Evolutionary conservation across 2,329 filamentous ascomycete species (phyloP), one percentile per base, ranked within the genome.

Genomic region (Fusarium sp.): DNA sequence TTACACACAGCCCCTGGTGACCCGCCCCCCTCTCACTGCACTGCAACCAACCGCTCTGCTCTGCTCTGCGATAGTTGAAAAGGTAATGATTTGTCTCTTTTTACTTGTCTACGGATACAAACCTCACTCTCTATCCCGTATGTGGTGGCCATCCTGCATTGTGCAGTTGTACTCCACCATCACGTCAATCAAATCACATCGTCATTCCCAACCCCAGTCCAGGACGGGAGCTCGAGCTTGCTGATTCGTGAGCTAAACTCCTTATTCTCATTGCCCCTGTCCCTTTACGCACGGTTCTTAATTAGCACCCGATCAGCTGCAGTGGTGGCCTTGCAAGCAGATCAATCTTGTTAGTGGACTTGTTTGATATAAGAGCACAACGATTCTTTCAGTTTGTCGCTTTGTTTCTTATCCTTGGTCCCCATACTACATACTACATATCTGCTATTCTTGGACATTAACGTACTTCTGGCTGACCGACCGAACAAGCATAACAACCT

Each of bases 131-230:
- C 38, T 50, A 41, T 24, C 26, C 38, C 41, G 29, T 57, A 38
- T 49, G 31, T 37, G 62, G 54, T 50, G 46, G 49, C 55, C 47
- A 53, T 59, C 48, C 57, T 58, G 31, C 61, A 55, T 64, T 56
- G 47, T 24, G 15, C 38, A 41, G 47, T 59, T 54, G 35, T 53
- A 47, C 70, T 71, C 71, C 60, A 69, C 72, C 55, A 53, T 74
- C 70, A 74, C 70, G 57, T 73, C 72, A 70, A 70, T 57, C 70
- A 74, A 67, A 66, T 58, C 57, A 63, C 52, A 47, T 71, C 70
- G 56, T 74, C 68, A 73, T 70, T 62, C 64, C 64, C 59, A 67
- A 44, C 57, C 69, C 66, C 64, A 61, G 61, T 66, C 66, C 65
- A 55, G 58, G 47, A 69, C 56, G 54, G 58, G 59, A 68, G 63